Conservation (phyloP, 768 basidiomycete genomes). For the Podaxis sp. region DNA sequence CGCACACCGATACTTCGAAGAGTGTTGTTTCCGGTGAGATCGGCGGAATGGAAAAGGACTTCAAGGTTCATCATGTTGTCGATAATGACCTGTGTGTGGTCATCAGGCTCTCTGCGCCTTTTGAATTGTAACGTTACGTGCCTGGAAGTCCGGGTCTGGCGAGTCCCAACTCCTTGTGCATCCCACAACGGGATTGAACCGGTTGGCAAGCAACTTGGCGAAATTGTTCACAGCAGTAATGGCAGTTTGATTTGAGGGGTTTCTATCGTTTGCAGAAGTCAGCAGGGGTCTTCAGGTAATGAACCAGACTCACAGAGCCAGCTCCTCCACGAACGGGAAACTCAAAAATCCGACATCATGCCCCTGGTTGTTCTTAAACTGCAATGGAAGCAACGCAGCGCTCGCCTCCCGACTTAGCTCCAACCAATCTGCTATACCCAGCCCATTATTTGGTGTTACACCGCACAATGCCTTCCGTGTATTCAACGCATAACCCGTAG, state of each 20-base stretch:
- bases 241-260: conserved; percentile 54
- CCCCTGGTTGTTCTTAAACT: conserved; percentile 42
- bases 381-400: conserved; percentile 45
- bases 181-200: conserved; percentile 57
- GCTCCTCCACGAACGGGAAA: conserved; percentile 62
- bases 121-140: conserved; percentile 17
- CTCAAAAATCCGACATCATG: conserved; percentile 74
- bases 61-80: conserved; percentile 83
- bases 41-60: conserved; percentile 52
- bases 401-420: conserved; percentile 46
- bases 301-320: conserved; percentile 42
- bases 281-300: background rate
- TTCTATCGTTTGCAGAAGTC: conserved; percentile 29
- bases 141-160: conserved; percentile 54
- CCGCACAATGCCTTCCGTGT: conserved; percentile 46
- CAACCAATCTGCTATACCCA: conserved; percentile 52
- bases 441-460: conserved; percentile 29
- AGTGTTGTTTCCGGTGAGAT: conserved; percentile 56
- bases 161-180: conserved; percentile 70
- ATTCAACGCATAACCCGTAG: conserved; percentile 55
- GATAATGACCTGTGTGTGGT: conserved; percentile 53
- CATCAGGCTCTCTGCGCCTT: background rate
- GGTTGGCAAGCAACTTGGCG: conserved; percentile 48
- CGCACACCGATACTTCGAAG: conserved; percentile 54
- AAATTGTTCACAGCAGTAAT: conserved; percentile 52